Conservation (phyloP, 768 basidiomycete species). For the Mycena galericulata region DNA sequence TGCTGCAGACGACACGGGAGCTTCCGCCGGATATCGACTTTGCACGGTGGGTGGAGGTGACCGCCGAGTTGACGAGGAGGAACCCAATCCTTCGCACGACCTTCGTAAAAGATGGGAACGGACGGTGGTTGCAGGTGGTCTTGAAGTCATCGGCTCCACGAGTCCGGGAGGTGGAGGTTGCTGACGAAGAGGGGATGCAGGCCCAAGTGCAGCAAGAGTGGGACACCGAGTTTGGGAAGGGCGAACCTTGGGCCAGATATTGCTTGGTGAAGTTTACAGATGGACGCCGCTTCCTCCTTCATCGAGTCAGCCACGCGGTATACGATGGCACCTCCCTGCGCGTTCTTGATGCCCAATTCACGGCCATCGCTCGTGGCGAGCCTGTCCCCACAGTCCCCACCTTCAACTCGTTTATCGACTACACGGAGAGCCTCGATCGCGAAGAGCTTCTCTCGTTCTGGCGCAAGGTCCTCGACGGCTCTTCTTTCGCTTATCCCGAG, state of each 20-base stretch:
- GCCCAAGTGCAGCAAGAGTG: background rate
- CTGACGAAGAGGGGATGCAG: background rate
- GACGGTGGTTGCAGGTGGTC: background rate
- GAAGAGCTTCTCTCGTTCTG: conserved; percentile 9
- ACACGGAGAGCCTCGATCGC: background rate
- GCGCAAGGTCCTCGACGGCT: conserved; percentile 12
- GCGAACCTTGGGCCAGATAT: background rate
- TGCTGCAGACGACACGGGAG: conserved; percentile 1
- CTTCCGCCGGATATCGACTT: conserved; percentile 14
- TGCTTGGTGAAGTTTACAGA: background rate
- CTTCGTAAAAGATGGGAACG: conserved; percentile 7
- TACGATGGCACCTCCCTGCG: conserved; percentile 16
- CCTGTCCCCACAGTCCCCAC: background rate
- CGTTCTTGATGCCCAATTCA: conserved; percentile 18
- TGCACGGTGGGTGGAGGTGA: conserved; percentile 16
- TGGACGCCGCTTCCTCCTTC: conserved; percentile 13
- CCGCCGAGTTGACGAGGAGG: conserved; percentile 13
- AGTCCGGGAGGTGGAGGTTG: background rate
- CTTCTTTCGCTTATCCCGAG: background rate
- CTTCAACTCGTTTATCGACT: conserved; percentile 14
- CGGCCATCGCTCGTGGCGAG: conserved; percentile 17
- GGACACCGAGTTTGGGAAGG: background rate
- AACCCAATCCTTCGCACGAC: conserved; percentile 23
- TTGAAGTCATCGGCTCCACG: background rate
- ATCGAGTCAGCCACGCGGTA: conserved; percentile 15